A percentile compares a stretch with the other conserved stretches of the same genome.
Evolutionary conservation across 129 eudicot genomes (phyloP).

Genomic region (Artemisia annua): DNA sequence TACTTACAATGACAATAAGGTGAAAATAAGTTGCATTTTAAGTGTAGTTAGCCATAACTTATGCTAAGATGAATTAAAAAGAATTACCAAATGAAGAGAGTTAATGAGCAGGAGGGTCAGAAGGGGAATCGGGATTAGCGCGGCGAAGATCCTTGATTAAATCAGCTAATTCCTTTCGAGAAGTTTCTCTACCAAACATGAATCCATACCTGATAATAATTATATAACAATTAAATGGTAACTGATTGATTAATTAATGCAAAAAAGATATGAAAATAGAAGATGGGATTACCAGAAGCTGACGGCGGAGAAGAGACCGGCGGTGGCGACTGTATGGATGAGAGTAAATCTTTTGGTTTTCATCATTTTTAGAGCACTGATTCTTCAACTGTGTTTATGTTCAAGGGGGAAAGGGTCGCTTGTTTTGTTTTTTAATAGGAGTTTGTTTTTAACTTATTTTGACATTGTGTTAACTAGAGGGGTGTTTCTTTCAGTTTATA

Average conservation of each 20-base stretch:
- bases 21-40: no score
- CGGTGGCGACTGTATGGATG: conserved; percentile 67
- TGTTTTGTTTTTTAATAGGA: no score
- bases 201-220: conserved; percentile 67
- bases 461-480: no score
- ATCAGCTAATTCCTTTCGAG: conserved; percentile 79
- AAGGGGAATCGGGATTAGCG: conserved; percentile 42
- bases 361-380: conserved; percentile 30
- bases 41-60: no score
- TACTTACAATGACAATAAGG: no score
- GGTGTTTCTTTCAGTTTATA: no score
- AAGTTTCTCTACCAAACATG: conserved; percentile 94
- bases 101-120: conserved; percentile 36
- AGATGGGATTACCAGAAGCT: conserved; percentile 56
- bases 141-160: conserved; percentile 74
- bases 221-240: not conserved
- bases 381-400: not conserved
- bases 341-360: conserved; percentile 51
- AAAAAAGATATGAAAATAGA: not conserved
- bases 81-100: conserved; percentile 23
- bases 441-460: no score
- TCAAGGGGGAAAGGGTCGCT: not conserved
- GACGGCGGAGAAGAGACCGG: conserved; percentile 83
- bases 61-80: not conserved
- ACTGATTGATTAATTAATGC: not conserved